Conservation (phyloP, 139 green algal species). For the Chlamydomonas urium region DNA sequence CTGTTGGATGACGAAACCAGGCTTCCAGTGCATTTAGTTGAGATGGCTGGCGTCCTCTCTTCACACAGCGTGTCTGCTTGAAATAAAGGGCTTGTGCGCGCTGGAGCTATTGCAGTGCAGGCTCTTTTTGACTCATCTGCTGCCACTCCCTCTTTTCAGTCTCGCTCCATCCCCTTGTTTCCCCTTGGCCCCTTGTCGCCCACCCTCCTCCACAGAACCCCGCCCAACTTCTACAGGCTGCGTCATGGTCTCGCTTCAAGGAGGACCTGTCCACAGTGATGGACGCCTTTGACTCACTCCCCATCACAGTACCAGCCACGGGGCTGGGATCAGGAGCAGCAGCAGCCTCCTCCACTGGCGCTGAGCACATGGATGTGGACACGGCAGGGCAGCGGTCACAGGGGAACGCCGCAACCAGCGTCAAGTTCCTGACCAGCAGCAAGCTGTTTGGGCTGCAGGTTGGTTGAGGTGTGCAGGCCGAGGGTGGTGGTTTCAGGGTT, state of each 20-base stretch:
- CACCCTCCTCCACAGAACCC: conserved; percentile 34
- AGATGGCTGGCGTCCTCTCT: not conserved
- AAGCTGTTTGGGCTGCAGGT: conserved; percentile 76
- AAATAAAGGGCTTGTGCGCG: too few relatives aligned
- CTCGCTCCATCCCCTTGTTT: not conserved
- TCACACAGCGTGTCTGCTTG: too few relatives aligned
- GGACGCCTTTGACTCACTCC: conserved; percentile 16
- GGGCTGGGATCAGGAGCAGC: conserved; percentile 2
- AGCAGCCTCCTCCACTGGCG: too few relatives aligned
- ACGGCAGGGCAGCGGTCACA: too few relatives aligned
- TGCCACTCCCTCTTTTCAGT: not conserved
- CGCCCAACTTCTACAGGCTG: conserved; percentile 15
- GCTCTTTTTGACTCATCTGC: too few relatives aligned
- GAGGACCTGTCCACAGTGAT: conserved; percentile 26
- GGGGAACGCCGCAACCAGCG: conserved; percentile 5
- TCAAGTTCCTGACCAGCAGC: conserved; percentile 75
- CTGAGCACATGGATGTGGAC: too few relatives aligned
- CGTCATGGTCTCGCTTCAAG: conserved; percentile 22
- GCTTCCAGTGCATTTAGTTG: not conserved
- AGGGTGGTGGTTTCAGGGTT: too few relatives aligned
- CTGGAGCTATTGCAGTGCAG: not conserved
- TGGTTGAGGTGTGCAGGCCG: not conserved
- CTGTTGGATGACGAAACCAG: too few relatives aligned
- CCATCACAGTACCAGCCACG: conserved; percentile 20
- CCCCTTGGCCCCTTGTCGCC: too few relatives aligned